These are phyloP conservation scores for Fusarium compactum DNA, from an alignment of 2,329 filamentous ascomycete species.

Conservation along the genomic window DNA sequence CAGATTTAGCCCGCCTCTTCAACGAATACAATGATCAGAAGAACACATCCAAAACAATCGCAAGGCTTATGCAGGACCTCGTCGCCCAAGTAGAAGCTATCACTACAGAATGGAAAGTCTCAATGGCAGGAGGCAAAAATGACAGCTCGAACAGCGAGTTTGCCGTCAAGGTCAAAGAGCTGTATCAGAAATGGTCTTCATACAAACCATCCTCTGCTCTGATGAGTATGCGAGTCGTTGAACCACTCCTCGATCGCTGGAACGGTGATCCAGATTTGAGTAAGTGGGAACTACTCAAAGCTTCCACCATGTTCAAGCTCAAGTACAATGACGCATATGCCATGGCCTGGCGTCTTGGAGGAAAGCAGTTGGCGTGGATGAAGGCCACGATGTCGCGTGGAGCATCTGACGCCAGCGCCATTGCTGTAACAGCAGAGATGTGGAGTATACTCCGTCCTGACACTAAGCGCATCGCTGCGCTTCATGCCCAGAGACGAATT, in stretches of 20 bases:
- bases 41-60: conserved; percentile 46
- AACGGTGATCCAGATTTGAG: conserved; percentile 47
- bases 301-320: conserved; percentile 61
- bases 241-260: conserved; percentile 47
- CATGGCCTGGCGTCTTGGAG: conserved; percentile 63
- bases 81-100: conserved; percentile 50
- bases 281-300: conserved; percentile 64
- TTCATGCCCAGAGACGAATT: conserved; percentile 34
- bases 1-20: conserved; percentile 52
- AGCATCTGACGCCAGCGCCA: conserved; percentile 29
- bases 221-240: conserved; percentile 43
- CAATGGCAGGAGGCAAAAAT: neutral
- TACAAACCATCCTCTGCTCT: conserved; percentile 54
- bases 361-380: conserved; percentile 61
- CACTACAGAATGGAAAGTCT: conserved; percentile 52
- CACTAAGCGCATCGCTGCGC: conserved; percentile 44
- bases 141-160: conserved; percentile 49
- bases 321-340: conserved; percentile 44
- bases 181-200: conserved; percentile 57
- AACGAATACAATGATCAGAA: conserved; percentile 52
- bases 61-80: conserved; percentile 52
- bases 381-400: conserved; percentile 54
- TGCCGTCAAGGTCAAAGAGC: conserved; percentile 48
- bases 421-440: conserved; percentile 53
- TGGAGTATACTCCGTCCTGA: conserved; percentile 55